Evolutionary conservation across 805 yeast genomes (phyloP), one percentile per base, ranked within the genome.

Genomic region (Spathaspora boniae): DNA sequence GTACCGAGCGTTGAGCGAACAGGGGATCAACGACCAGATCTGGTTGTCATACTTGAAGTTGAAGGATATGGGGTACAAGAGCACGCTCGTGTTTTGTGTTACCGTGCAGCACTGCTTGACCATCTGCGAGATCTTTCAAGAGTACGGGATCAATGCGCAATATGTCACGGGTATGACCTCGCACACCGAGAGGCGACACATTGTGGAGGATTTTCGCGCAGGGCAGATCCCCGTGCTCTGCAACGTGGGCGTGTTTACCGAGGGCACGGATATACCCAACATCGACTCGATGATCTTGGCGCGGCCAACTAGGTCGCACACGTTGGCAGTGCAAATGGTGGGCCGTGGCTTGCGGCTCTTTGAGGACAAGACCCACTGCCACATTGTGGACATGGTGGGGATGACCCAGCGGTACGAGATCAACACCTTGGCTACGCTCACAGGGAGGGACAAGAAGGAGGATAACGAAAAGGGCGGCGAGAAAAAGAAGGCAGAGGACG

Each of bases 211-310:
- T 23, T 91, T 89, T 52, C 72, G 68, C 41, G 46, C 59, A 0
- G 88, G 93, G 0, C 52, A 69, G 11, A 67, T 86, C 14, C 76
- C 81, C 4, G 94, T 91, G 0, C 58, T 89, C 20, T 72, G 93
- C 62, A 91, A 91, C 51, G 93, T 95, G 54, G 86, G 84, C 12
- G 86, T 89, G 5, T 82, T 91, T 47, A 89, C 96, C 0, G 98
- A 89, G 55, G 98, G 98, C 0, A 87, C 97, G 0, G 97, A 89
- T 60, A 80, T 91, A 14, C 97, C 97, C 3, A 80, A 80, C 42
- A 82, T 88, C 38, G 97, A 89, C 51, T 80, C 87, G 20, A 63
- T 89, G 9, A 65, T 89, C 19, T 56, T 89, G 21, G 84, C 86
- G 3, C 62, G 96, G 22, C 96, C 96, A 2, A 85, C 96, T 0